These are phyloP conservation scores for Blastomyces silverae DNA, from an alignment of 2,329 filamentous ascomycete genomes.

Conservation along the genomic window DNA sequence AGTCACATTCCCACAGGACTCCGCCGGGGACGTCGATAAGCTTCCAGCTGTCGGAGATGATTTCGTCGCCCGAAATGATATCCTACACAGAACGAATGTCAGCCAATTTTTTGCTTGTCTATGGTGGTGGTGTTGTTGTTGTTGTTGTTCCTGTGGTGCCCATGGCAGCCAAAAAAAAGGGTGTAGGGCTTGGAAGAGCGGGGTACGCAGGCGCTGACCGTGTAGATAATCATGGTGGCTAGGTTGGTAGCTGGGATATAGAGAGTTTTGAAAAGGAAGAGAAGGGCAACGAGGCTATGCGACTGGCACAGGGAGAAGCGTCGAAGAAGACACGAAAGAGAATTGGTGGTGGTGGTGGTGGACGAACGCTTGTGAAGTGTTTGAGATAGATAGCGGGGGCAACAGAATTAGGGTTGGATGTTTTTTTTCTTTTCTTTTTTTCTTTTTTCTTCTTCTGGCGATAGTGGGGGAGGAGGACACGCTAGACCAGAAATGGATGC, in stretches of 20 bases:
- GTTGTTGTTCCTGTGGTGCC: background rate
- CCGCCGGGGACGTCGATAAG: conserved; percentile 67
- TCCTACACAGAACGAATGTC: conserved; percentile 54
- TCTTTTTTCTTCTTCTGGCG: background rate
- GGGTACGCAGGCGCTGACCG: conserved; percentile 43
- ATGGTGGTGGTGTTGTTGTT: background rate
- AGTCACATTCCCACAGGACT: conserved; percentile 84
- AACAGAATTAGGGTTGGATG: background rate
- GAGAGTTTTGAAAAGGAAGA: conserved; percentile 12
- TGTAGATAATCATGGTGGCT: conserved; percentile 68
- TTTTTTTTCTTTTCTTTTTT: background rate
- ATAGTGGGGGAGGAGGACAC: background rate
- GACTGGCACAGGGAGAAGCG: background rate
- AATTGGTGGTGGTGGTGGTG: background rate
- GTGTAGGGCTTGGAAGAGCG: background rate
- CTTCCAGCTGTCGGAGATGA: conserved; percentile 92
- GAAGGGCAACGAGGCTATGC: conserved; percentile 1
- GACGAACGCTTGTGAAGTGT: background rate
- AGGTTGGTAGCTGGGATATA: conserved; percentile 15
- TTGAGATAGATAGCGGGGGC: background rate
- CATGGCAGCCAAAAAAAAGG: background rate
- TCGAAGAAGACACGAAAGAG: conserved; percentile 8
- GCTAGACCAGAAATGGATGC: background rate
- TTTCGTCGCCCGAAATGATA: conserved; percentile 81
- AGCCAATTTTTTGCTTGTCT: background rate